Conservation (phyloP, 1,139 yeast species). For the Pichia sp. region DNA sequence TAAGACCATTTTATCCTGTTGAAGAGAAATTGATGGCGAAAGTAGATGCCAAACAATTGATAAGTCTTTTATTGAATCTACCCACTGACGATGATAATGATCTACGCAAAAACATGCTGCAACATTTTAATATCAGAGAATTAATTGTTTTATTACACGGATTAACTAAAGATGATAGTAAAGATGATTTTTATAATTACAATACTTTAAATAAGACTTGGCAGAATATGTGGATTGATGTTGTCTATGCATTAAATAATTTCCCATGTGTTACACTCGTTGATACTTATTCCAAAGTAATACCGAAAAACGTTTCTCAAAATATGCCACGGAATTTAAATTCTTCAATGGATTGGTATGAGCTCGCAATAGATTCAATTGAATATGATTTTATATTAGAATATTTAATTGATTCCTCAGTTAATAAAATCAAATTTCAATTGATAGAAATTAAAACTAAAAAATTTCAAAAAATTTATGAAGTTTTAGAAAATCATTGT, state of each 20-base stretch:
- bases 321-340: background rate
- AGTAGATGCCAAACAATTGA: background rate
- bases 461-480: slow-evolving; percentile 12
- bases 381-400: slow-evolving; percentile 14
- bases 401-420: slow-evolving; percentile 8
- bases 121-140: slow-evolving; percentile 7
- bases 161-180: slow-evolving; percentile 5
- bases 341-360: slow-evolving; percentile 5
- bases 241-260: slow-evolving; percentile 8
- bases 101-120: slow-evolving; percentile 1
- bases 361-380: slow-evolving; percentile 12
- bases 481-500: slow-evolving; percentile 12
- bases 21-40: background rate
- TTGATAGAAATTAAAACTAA: slow-evolving; percentile 16
- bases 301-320: too few species aligned
- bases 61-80: background rate
- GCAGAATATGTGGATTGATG: slow-evolving; percentile 3
- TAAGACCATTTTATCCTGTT: slow-evolving; percentile 14
- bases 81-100: background rate
- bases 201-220: background rate
- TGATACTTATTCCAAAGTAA: background rate
- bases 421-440: slow-evolving; percentile 8
- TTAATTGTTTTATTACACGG: slow-evolving; percentile 7
- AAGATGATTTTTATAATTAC: slow-evolving; percentile 6
- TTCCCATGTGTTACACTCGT: slow-evolving; percentile 14